Evolutionary conservation across 2,329 filamentous ascomycete genomes (phyloP).

Genomic region (Ascochyta pisi): DNA sequence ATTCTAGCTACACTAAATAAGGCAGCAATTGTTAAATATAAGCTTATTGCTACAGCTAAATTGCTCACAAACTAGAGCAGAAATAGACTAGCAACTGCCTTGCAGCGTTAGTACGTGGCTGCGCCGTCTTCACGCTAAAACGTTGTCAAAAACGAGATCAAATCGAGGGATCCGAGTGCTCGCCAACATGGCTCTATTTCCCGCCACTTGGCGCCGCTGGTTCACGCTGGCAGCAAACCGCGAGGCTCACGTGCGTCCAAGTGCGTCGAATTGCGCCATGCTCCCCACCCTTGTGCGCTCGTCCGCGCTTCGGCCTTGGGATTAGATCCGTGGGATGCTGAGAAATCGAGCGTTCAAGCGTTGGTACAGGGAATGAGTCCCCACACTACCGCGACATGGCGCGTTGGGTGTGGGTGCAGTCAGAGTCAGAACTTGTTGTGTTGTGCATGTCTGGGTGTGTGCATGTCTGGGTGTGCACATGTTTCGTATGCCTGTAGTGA

Average conservation of each 20-base stretch:
- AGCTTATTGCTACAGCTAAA: no score
- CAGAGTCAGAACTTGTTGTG: background rate
- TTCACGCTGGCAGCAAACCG: background rate
- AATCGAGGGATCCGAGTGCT: no score
- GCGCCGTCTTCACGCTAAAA: no score
- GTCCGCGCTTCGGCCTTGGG: constrained; percentile 17
- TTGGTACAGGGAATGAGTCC: constrained; percentile 4
- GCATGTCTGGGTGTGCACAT: no score
- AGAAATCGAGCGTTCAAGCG: constrained; percentile 16
- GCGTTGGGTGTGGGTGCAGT: background rate
- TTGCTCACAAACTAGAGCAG: no score
- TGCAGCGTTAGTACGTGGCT: no score
- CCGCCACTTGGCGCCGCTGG: constrained; percentile 10
- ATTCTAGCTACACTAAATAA: no score
- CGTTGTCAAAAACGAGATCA: no score
- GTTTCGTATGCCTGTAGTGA: constrained; percentile 2
- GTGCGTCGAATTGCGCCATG: constrained; percentile 19
- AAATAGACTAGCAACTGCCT: no score
- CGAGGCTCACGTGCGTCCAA: constrained; percentile 27
- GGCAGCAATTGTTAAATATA: no score
- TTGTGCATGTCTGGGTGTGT: background rate
- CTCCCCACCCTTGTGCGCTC: constrained; percentile 17
- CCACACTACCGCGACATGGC: background rate
- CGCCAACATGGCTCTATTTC: constrained; percentile 15
- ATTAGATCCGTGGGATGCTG: constrained; percentile 26